These are phyloP conservation scores for Cadophora luteo-olivacea DNA, from an alignment of 2,329 filamentous ascomycete species.

Conservation along the genomic window DNA sequence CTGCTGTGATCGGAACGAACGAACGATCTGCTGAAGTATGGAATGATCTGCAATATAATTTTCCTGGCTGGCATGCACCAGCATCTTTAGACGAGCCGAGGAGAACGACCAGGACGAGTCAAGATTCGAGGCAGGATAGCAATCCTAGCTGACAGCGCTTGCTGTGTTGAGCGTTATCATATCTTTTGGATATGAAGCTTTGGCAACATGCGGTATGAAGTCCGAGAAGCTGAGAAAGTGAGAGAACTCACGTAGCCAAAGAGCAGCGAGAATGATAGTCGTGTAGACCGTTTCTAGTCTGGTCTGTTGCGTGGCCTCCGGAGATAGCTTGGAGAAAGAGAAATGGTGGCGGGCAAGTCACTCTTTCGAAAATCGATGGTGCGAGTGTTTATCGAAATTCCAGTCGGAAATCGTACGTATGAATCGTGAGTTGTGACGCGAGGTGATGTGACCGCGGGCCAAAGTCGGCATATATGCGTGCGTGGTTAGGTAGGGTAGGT, in stretches of 20 bases:
- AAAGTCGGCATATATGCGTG: slow-evolving; percentile 18
- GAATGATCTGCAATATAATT: neutral
- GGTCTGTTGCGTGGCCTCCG: neutral
- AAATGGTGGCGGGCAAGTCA: neutral
- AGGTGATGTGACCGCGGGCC: neutral
- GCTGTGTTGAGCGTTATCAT: neutral
- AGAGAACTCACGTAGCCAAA: neutral
- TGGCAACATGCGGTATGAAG: neutral
- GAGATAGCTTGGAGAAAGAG: neutral
- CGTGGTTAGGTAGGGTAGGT: neutral
- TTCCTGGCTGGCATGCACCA: neutral
- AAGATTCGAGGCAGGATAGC: neutral
- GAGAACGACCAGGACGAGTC: neutral
- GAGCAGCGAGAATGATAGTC: neutral
- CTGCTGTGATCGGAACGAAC: neutral
- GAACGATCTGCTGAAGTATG: neutral
- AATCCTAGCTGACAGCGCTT: neutral
- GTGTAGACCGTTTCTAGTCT: neutral
- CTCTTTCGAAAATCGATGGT: neutral
- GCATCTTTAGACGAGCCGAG: neutral
- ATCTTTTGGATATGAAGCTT: neutral
- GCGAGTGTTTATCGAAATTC: neutral
- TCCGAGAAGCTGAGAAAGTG: neutral
- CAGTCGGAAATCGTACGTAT: slow-evolving; percentile 17
- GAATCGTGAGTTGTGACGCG: neutral